These are phyloP conservation scores for Prinsepia uniflora DNA, from an alignment of 306 rosid species.

Conservation along the genomic window DNA sequence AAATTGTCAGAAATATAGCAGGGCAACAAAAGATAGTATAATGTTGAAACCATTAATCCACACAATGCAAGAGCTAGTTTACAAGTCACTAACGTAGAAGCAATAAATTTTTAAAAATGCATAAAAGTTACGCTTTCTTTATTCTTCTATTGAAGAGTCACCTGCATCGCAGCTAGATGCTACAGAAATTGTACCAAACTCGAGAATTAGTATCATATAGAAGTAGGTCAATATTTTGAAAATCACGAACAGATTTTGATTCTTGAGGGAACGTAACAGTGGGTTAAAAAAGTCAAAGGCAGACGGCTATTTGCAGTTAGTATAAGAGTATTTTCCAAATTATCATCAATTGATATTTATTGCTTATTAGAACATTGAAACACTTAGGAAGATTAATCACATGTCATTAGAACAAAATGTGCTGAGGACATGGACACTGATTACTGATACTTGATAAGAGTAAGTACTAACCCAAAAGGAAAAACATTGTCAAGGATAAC, in stretches of 20 bases:
- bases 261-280: background rate
- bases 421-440: background rate
- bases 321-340: background rate
- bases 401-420: background rate
- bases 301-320: background rate
- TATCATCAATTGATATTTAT: background rate
- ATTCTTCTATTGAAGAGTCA: background rate
- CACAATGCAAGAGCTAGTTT: background rate
- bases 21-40: background rate
- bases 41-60: constrained; percentile 5
- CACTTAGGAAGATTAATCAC: background rate
- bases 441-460: background rate
- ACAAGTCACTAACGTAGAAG: background rate
- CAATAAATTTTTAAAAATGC: background rate
- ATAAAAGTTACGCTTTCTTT: background rate
- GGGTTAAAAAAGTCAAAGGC: background rate
- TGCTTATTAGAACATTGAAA: background rate
- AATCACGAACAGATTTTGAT: constrained; percentile 2
- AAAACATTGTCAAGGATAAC: background rate
- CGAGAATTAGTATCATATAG: background rate
- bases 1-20: constrained; percentile 10
- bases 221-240: background rate
- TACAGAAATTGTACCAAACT: background rate
- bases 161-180: background rate
- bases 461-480: background rate